Conservation (phyloP, 306 rosid genomes). For the Geum urbanum region DNA sequence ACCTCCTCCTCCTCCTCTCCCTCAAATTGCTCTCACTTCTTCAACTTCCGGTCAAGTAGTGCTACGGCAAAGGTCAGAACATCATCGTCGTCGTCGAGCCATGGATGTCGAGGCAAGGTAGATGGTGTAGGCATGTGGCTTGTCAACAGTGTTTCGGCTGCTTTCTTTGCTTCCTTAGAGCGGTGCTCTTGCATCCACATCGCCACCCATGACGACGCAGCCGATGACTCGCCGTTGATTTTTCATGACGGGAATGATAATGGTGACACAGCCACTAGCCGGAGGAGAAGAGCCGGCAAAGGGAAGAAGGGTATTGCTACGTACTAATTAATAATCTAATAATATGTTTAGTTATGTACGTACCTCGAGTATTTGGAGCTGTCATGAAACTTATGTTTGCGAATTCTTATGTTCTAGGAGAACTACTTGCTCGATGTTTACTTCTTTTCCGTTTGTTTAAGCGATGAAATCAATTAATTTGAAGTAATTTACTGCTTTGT, state of each 20-base stretch:
- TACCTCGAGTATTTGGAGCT: not conserved
- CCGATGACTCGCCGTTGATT: constrained; percentile 64
- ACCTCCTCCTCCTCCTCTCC: constrained; percentile 32
- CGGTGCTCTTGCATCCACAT: constrained; percentile 76
- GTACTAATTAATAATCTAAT: too few relatives aligned
- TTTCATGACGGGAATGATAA: constrained; percentile 54
- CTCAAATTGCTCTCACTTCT: constrained; percentile 42
- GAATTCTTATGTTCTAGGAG: not conserved
- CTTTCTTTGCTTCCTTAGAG: constrained; percentile 68
- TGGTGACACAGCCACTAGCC: constrained; percentile 29
- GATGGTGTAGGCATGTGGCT: constrained; percentile 80
- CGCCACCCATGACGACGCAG: constrained; percentile 46
- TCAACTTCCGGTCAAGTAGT: constrained; percentile 42
- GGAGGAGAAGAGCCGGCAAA: constrained; percentile 45
- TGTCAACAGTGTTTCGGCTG: constrained; percentile 52
- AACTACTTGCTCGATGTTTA: not conserved
- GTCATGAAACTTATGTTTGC: not conserved
- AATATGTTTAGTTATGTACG: too few relatives aligned
- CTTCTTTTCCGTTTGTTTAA: not conserved
- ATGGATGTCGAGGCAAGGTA: constrained; percentile 48
- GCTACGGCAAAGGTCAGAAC: constrained; percentile 27
- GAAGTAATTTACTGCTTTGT: not conserved
- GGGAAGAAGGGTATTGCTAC: constrained; percentile 33
- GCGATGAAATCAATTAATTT: not conserved
- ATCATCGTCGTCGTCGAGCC: constrained; percentile 29